These are phyloP conservation scores for Ceratocystis alfenasii DNA, from an alignment of 2,329 filamentous ascomycete genomes.

Conservation along the genomic window DNA sequence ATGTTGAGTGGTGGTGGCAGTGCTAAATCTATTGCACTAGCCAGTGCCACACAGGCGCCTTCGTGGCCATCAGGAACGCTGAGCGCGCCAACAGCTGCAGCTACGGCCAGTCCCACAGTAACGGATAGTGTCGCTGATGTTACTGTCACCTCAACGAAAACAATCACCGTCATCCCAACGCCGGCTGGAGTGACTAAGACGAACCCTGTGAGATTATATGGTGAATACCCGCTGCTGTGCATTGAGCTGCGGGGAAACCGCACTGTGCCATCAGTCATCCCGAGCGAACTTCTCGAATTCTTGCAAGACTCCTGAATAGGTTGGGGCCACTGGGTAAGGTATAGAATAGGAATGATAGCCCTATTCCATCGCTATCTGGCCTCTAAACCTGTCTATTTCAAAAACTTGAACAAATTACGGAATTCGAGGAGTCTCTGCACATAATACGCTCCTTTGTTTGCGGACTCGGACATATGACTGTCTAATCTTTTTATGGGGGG, in stretches of 20 bases:
- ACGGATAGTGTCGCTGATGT: background rate
- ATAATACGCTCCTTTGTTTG: conserved; percentile 6
- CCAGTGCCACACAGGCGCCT: conserved; percentile 11
- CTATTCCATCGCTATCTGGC: background rate
- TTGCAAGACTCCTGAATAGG: conserved; percentile 10
- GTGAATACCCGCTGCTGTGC: conserved; percentile 20
- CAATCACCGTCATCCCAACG: background rate
- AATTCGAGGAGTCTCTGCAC: conserved; percentile 9
- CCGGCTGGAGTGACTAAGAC: background rate
- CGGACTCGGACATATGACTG: background rate
- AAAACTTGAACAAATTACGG: background rate
- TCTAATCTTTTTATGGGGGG: background rate
- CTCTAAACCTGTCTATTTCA: background rate
- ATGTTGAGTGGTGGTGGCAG: background rate
- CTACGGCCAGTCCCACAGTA: background rate
- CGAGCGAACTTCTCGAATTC: conserved; percentile 15
- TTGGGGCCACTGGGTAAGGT: background rate
- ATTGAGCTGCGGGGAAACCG: conserved; percentile 14
- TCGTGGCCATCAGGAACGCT: conserved; percentile 16
- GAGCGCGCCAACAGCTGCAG: conserved; percentile 7
- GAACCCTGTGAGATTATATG: conserved; percentile 17
- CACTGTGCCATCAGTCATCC: conserved; percentile 11
- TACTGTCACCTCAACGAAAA: background rate
- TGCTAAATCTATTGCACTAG: background rate
- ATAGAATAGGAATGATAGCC: no score